Percentiles rank a stretch among this genome's conserved stretches.
phyloP scores from a whole-genome alignment of 1,284 basidiomycete species.

The Ustilago loliicola region DNA sequence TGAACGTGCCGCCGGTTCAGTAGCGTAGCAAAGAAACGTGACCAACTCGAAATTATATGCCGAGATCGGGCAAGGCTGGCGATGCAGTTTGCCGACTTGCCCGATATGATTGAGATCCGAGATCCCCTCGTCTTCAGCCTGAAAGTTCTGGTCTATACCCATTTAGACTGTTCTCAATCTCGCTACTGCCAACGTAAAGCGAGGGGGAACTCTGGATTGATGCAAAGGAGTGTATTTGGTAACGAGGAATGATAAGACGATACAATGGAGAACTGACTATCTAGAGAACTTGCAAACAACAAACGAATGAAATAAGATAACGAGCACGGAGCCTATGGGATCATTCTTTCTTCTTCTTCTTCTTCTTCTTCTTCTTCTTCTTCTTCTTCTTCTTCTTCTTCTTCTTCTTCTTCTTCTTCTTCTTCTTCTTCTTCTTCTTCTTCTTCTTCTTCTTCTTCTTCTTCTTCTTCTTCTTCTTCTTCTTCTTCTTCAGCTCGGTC shows the following conservation, averaged over 20 bases:
- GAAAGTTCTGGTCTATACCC: neutral
- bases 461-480: conserved; percentile 9
- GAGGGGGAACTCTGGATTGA: neutral
- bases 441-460: neutral
- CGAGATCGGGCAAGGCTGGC: neutral
- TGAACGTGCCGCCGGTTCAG: neutral
- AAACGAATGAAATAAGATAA: neutral
- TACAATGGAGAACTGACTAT: neutral
- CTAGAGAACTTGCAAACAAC: neutral
- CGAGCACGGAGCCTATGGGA: neutral
- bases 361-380: too few relatives aligned
- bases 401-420: conserved; percentile 6
- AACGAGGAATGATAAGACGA: neutral
- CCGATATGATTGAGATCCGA: neutral
- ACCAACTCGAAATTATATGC: neutral
- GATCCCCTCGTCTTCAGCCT: too few relatives aligned
- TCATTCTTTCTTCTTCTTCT: conserved; percentile 10
- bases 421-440: neutral
- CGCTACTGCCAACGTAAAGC: neutral
- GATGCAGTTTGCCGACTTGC: neutral
- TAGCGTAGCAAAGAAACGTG: neutral
- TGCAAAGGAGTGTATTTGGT: neutral
- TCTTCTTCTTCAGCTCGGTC: neutral
- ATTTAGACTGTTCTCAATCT: neutral
- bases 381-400: neutral